Base-by-base conservation (phyloP, 2,329 filamentous ascomycete species). In the Bipolaris bicolor region DNA sequence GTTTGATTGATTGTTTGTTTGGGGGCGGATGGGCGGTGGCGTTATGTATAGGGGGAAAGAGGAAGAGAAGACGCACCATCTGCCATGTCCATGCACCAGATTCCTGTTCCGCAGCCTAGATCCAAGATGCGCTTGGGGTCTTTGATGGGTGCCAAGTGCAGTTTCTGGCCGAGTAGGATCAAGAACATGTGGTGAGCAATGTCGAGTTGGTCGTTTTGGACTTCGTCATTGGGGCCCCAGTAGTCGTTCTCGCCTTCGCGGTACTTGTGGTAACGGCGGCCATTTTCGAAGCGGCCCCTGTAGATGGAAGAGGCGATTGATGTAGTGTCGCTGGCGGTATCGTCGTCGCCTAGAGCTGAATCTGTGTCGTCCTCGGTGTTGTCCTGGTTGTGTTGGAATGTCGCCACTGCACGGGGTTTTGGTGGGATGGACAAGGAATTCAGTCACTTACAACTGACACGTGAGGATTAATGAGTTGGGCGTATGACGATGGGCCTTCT, bases 241-340 rank as follows among this genome's bases (percentile, higher is more conserved):
- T 73, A 73, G 37, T 68, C 69, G 41, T 69, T 70, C 41, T 69
- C 69, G 48, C 69, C 70, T 41, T 73, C 68, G 9, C 67, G 63
- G 37, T 67, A 73, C 39, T 68, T 68, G 56, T 74, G 69, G 57
- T 75, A 75, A 4, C 71, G 63, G 3, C 72, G 71, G 11, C 72
- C 72, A 62, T 75, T 70, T 36, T 70, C 69, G 22, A 66, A 72
- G 37, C 70, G 69, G 47, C 73, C 66, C 26, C 56, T 62, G 61
- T 65, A 64, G 48, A 75, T 74, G 33, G 64, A 69, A 5, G 67
- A 71, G 1, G 69, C 61, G 16, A 74, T 69, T 4, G 70, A 71
- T 5, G 70, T 72, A n/a, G 69, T 72, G 49, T 72, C 69, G 55
- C 64, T 70, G 15, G 68, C 16, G 5, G 49, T 33, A 10, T 52